A percentile compares a stretch with the other conserved stretches of the same genome.
Conservation (phyloP, 164 flowering plant species). For the Sextonia rubra region DNA sequence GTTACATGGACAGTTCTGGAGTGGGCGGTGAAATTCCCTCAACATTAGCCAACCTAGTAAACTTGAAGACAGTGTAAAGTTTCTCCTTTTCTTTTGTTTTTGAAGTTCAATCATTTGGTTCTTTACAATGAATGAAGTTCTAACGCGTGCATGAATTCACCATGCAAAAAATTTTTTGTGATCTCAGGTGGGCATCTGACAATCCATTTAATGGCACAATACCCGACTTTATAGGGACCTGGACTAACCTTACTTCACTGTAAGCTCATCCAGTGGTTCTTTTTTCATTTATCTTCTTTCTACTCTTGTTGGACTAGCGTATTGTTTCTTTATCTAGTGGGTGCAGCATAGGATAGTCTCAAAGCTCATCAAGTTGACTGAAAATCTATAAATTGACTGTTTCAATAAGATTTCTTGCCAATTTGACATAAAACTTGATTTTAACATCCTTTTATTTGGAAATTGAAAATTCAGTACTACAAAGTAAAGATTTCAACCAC, state of each 20-base stretch:
- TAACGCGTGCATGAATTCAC: background rate
- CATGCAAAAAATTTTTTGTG: background rate
- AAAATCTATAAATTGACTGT: too few species aligned
- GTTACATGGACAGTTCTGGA: constrained; percentile 35
- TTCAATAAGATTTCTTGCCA: too few species aligned
- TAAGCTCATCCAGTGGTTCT: constrained; percentile 11
- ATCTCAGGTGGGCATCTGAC: constrained; percentile 63
- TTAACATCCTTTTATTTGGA: too few species aligned
- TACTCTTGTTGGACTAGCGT: too few species aligned
- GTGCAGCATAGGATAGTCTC: too few species aligned
- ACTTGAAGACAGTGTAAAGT: constrained; percentile 29
- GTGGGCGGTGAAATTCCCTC: constrained; percentile 38
- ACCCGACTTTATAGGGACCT: constrained; percentile 61
- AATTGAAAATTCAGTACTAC: too few species aligned
- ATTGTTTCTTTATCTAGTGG: too few species aligned
- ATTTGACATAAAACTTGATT: too few species aligned
- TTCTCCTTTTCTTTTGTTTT: background rate
- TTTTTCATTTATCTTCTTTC: too few species aligned
- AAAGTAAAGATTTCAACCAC: too few species aligned
- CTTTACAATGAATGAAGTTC: background rate
- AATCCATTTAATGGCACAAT: constrained; percentile 43
- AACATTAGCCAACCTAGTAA: constrained; percentile 24
- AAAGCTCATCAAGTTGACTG: too few species aligned
- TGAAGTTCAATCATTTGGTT: background rate
- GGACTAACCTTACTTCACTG: constrained; percentile 42